A percentile compares a stretch with the other conserved stretches of the same genome.
Evolutionary conservation across 176 grass and related monocot species (phyloP).

Genomic region (Cymbopogon citratus): DNA sequence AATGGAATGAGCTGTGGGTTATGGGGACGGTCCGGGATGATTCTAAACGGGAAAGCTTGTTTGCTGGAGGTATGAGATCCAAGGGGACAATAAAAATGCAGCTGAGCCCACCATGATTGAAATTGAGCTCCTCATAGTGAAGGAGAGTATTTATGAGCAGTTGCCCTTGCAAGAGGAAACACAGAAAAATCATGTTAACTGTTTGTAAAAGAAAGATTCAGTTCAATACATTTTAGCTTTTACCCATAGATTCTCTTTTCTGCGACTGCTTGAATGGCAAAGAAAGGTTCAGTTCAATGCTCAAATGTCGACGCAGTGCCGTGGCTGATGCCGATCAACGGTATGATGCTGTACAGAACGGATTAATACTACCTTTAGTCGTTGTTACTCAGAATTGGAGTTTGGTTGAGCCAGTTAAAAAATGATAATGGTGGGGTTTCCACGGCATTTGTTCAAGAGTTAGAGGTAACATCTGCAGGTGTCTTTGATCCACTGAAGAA

Average conservation of each 20-base stretch:
- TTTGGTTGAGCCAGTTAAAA: not conserved
- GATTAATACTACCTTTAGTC: not conserved
- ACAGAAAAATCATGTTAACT: constrained; percentile 1
- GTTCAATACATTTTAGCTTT: not conserved
- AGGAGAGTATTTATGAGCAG: constrained; percentile 31
- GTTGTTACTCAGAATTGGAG: not conserved
- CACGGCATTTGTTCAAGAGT: not conserved
- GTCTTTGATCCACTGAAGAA: too few relatives aligned
- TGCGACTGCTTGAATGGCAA: not conserved
- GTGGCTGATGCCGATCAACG: not conserved
- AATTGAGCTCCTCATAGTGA: not conserved
- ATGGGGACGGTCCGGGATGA: constrained; percentile 65
- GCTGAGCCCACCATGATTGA: not conserved
- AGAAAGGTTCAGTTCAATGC: not conserved
- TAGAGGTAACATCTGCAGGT: not conserved
- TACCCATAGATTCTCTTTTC: too few relatives aligned
- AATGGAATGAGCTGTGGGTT: constrained; percentile 78
- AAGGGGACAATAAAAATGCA: not conserved
- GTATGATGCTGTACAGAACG: not conserved
- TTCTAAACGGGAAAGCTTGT: constrained; percentile 72
- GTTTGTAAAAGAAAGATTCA: constrained; percentile 14
- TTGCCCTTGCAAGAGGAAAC: constrained; percentile 31
- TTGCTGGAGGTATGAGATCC: constrained; percentile 57
- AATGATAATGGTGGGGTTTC: too few relatives aligned
- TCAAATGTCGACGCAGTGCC: not conserved